Evolutionary conservation across 1,284 basidiomycete genomes (phyloP).

Genomic region (Cutaneotrichosporon sp.): DNA sequence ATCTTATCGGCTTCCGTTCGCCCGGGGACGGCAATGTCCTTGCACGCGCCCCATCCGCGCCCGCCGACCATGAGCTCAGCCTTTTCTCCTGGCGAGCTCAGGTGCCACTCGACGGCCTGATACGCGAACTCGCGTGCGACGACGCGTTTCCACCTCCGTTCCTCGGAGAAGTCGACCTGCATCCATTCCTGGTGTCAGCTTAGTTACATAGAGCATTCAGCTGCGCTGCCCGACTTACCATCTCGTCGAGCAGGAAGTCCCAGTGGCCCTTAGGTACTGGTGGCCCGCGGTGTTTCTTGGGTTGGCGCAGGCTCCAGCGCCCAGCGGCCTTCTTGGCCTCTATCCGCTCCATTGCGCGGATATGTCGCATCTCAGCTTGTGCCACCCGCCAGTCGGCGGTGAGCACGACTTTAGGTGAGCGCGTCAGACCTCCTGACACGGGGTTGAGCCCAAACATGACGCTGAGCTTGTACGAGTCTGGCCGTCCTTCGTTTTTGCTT

Average conservation of each 20-base stretch:
- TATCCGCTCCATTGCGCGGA: conserved; percentile 79
- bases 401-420: conserved; percentile 44
- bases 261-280: conserved; percentile 82
- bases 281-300: conserved; percentile 87
- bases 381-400: conserved; percentile 58
- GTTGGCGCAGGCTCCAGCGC: conserved; percentile 90
- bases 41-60: conserved; percentile 43
- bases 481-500: conserved; percentile 31
- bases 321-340: conserved; percentile 78
- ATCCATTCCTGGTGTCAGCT: conserved; percentile 77
- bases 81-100: conserved; percentile 67
- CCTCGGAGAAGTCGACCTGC: conserved; percentile 90
- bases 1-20: conserved; percentile 16
- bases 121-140: conserved; percentile 81
- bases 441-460: conserved; percentile 42
- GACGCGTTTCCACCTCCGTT: conserved; percentile 87
- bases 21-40: conserved; percentile 35
- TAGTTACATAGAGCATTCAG: not conserved
- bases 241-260: conserved; percentile 95
- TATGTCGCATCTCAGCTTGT: conserved; percentile 69
- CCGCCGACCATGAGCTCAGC: conserved; percentile 61
- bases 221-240: conserved; percentile 61
- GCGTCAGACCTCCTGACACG: conserved; percentile 34
- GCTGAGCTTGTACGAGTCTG: conserved; percentile 40
- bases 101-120: conserved; percentile 83